Conservation (phyloP, 2,329 filamentous ascomycete species). For the Monosporascus sp. region DNA sequence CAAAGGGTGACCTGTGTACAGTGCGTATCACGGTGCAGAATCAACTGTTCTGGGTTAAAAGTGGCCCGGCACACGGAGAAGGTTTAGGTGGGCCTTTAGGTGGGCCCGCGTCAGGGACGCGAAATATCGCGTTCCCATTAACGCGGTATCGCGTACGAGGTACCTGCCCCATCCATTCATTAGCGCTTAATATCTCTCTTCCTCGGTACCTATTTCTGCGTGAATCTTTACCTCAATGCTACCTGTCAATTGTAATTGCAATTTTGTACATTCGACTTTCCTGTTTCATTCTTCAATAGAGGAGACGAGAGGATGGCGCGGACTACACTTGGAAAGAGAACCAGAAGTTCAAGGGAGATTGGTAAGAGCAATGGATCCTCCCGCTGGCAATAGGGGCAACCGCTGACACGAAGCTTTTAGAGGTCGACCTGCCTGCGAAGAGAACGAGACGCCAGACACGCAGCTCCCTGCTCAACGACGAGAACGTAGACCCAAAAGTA, state of each 20-base stretch:
- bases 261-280: background rate
- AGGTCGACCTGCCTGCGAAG: constrained; percentile 37
- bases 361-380: constrained; percentile 25
- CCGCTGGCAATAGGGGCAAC: background rate
- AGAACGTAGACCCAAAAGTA: constrained; percentile 59
- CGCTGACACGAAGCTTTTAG: constrained; percentile 16
- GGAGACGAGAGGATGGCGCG: constrained; percentile 16
- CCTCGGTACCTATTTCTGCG: background rate
- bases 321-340: constrained; percentile 42
- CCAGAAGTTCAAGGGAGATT: constrained; percentile 30
- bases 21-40: background rate
- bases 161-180: background rate
- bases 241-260: background rate
- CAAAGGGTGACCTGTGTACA: background rate
- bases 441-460: constrained; percentile 39
- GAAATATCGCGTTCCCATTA: background rate
- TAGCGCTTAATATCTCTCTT: no score
- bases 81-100: background rate
- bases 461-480: constrained; percentile 51
- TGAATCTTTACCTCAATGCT: background rate
- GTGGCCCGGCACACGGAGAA: background rate
- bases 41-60: background rate
- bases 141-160: background rate
- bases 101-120: background rate
- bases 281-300: background rate